These are phyloP conservation scores for Gossypium turneri DNA, from an alignment of 345 rosid species.

Conservation along the genomic window DNA sequence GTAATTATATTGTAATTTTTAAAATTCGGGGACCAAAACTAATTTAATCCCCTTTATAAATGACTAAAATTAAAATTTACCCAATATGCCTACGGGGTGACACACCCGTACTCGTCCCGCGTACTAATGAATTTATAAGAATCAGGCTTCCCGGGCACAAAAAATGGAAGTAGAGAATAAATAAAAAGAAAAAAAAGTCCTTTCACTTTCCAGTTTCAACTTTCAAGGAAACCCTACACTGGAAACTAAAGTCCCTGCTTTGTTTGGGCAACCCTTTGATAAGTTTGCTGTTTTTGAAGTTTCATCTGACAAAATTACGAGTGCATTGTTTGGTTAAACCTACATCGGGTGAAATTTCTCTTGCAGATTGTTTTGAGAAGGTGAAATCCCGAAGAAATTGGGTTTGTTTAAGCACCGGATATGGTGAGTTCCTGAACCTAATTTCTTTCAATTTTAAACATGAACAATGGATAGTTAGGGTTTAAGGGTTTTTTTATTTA, in stretches of 20 bases:
- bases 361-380: background rate
- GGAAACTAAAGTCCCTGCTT: background rate
- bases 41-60: too few relatives aligned
- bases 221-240: background rate
- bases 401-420: background rate
- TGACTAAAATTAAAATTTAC: too few relatives aligned
- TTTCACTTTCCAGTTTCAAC: background rate
- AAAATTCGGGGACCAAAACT: too few relatives aligned
- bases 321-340: background rate
- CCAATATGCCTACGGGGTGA: too few relatives aligned
- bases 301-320: background rate
- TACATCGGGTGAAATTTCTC: background rate
- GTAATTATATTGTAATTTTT: too few relatives aligned
- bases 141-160: background rate
- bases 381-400: background rate
- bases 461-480: background rate
- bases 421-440: constrained; percentile 4
- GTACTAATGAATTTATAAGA: too few relatives aligned
- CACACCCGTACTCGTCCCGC: too few relatives aligned
- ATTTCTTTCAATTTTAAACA: background rate
- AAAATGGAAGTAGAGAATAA: background rate
- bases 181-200: background rate
- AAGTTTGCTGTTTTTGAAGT: background rate
- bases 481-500: background rate
- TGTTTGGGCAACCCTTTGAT: background rate